Evolutionary conservation across 2,329 filamentous ascomycete genomes (phyloP).

Genomic region (Ascochyta viciae-villosae): DNA sequence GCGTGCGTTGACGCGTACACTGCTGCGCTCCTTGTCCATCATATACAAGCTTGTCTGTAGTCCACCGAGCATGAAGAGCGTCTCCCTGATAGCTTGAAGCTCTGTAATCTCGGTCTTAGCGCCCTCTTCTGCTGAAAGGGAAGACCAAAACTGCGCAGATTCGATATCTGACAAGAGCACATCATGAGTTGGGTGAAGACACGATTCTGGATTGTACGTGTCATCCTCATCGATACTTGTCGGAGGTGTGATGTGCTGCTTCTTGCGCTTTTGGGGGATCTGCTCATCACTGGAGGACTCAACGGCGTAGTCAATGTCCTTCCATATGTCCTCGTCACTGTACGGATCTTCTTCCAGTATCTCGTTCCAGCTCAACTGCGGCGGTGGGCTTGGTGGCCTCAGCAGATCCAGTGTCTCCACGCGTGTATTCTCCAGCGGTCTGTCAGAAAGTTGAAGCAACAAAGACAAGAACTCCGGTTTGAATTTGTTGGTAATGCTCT

Average conservation of each 20-base stretch:
- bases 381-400: constrained; percentile 55
- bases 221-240: constrained; percentile 51
- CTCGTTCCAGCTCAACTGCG: constrained; percentile 76
- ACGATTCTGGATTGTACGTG: constrained; percentile 42
- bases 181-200: constrained; percentile 39
- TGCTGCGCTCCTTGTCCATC: constrained; percentile 39
- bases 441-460: constrained; percentile 80
- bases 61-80: constrained; percentile 84
- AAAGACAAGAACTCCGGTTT: constrained; percentile 81
- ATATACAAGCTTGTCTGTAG: constrained; percentile 75
- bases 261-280: constrained; percentile 38
- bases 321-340: constrained; percentile 73
- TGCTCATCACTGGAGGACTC: constrained; percentile 70
- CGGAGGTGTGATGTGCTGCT: constrained; percentile 34
- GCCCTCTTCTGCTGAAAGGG: constrained; percentile 13
- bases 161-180: constrained; percentile 49
- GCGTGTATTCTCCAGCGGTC: constrained; percentile 74
- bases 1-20: constrained; percentile 45
- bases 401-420: constrained; percentile 68
- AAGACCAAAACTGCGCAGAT: constrained; percentile 58
- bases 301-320: constrained; percentile 68
- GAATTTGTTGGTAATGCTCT: constrained; percentile 65
- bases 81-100: constrained; percentile 75
- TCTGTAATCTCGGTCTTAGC: constrained; percentile 64
- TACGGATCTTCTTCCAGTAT: constrained; percentile 79